Base-by-base conservation (phyloP, 2,329 filamentous ascomycete genomes). In the Mycogone perniciosa region DNA sequence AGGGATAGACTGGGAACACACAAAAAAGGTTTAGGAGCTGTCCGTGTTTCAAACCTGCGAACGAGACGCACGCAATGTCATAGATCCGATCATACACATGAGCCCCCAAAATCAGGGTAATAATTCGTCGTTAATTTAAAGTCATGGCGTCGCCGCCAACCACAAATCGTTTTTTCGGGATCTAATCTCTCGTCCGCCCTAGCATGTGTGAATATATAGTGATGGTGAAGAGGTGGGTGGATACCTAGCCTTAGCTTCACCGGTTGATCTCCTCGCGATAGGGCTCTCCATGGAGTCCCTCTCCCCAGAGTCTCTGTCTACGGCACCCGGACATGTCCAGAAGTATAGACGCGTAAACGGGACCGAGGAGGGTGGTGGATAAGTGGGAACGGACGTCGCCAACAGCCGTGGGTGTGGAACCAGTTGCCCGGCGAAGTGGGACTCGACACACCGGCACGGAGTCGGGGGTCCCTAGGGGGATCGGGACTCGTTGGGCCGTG, bases 21-120 rank as follows among this genome's bases (percentile, higher is more conserved):
- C 2, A 44, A 46, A 46, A 43, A 43, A 45, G 50, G 50, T 47
- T 35, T 40, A 10, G 44, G 50, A 52, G 50, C 50, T 52, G 44
- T 52, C 50, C 50, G 41, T 52, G 34, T 26, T 43, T 42, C 29
- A 52, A 38, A 34, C 48, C 37, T 46, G 46, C 44, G 44, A 44
- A 51, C 49, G 49, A 53, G 39, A 44, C 41, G 39, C 43, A 49
- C 35, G 46, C 34, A 42, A 48, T 41, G 50, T 41, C 31, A 52
- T 52, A 52, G 46, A 53, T 46, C 34, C 43, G 38, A 42, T 53
- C 51, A 53, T 53, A 35, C 51, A 53, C 51, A 53, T 53, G 51
- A 53, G 38, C 51, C 43, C 51, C 48, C 33, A 42, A 46, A 39
- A 53, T 39, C 37, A 46, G 43, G 48, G 44, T 53, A 43, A 46